phyloP scores from a whole-genome alignment of 225 moss, liverwort and hornwort genomes.

The Thuidium tamariscinum region DNA sequence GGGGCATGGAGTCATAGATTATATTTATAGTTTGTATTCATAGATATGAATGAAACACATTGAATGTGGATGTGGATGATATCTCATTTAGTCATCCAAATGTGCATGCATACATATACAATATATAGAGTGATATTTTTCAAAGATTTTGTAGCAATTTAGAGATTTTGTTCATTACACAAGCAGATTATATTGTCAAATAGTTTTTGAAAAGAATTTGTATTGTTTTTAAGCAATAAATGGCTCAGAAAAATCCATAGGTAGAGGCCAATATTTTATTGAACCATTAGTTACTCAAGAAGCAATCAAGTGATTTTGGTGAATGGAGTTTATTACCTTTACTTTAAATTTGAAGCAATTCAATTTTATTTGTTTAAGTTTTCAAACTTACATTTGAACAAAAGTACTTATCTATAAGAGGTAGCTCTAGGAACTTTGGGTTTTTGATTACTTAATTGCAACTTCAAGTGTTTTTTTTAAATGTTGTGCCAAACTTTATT shows the following conservation, averaged over 20 bases:
- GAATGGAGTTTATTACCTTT: no score
- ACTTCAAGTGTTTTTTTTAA: background rate
- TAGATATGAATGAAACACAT: background rate
- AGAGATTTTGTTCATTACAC: background rate
- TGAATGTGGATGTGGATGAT: background rate
- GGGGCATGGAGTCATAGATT: no score
- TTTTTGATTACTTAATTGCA: background rate
- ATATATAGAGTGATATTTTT: accelerated
- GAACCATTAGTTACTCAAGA: background rate
- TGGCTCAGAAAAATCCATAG: background rate
- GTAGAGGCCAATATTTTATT: background rate
- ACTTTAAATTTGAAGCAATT: no score
- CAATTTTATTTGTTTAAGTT: accelerated
- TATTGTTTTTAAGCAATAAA: background rate
- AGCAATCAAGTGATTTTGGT: no score
- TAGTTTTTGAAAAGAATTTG: background rate
- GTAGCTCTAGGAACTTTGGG: background rate
- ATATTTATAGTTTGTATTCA: no score
- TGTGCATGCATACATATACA: no score
- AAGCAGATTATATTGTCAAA: background rate
- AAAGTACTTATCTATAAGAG: background rate
- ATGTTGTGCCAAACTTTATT: background rate
- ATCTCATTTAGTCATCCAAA: background rate
- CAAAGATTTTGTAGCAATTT: background rate
- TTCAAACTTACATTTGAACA: accelerated